Base-by-base conservation (phyloP, 176 grass and related monocot species). In the Avena insularis region DNA sequence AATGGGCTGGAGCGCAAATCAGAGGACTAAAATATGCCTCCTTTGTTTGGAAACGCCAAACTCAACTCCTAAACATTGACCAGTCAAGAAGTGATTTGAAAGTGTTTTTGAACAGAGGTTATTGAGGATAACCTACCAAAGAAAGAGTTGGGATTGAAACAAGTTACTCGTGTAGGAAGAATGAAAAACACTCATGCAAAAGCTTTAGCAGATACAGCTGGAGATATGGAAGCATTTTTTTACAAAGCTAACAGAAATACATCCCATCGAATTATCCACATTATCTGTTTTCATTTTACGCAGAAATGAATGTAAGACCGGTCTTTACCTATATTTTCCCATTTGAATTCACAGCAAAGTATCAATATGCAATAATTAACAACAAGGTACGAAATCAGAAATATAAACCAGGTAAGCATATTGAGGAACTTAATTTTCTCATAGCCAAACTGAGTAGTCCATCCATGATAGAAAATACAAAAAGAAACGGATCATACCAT, bases 401-500 rank as follows among this genome's bases (percentile, higher is more conserved):
- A 48, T 33, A 51, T 36, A 82, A 82, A 82, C 51, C 45, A 67
- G 48, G 46, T 68, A 65, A 3, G 9, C 46, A 82, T 68, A 53
- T n/a, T 23, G 51, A 51, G 27, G 51, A 35, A 82, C 9, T 68
- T 66, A 16, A 49, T 50, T 81, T 87, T 73, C 27, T 62, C 54
- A 61, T n/a, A 49, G 12, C 4, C 12, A 85, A 74, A 73, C 72
- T 54, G 69, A 80, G 14, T 46, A 67, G 25, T 55, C 75, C 49
- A 15, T 77, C 74, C 49, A 54, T 10, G 33, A 55, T 49, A 55
- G 49, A 55, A 74, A 35, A 77, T 1, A 14, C 1, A 55, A 35
- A 56, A 3, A 12, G 15, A 56, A 77, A 77, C 49, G 56, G 75
- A 77, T 16, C 9, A 77, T 93, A 98, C 95, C 93, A 95, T 93